phyloP scores from a whole-genome alignment of 108 stramenopile genomes.

The Cyclotella cryptica region DNA sequence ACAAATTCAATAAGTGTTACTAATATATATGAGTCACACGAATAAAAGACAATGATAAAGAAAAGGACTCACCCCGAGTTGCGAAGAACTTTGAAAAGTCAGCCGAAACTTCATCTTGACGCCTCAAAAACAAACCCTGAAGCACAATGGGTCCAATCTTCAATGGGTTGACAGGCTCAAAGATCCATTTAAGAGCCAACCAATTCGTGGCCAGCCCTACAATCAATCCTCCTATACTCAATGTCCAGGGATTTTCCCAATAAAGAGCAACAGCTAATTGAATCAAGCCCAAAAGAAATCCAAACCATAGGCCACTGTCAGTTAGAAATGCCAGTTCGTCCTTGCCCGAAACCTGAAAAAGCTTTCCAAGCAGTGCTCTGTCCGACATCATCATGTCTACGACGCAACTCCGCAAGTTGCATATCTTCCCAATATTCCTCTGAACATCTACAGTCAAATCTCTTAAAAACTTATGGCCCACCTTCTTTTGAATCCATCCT shows the following conservation, averaged over 20 bases:
- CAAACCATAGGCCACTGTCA: constrained; percentile 68
- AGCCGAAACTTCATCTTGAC: constrained; percentile 61
- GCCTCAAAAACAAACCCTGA: constrained; percentile 71
- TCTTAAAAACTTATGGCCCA: constrained; percentile 52
- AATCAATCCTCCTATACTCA: constrained; percentile 68
- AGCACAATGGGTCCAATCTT: constrained; percentile 68
- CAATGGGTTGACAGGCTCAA: constrained; percentile 72
- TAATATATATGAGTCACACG: neutral
- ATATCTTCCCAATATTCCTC: constrained; percentile 53
- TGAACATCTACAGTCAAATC: constrained; percentile 59
- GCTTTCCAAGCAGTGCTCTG: constrained; percentile 51
- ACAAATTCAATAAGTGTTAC: neutral
- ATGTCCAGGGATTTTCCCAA: constrained; percentile 74
- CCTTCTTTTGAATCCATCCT: constrained; percentile 50
- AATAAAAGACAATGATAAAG: neutral
- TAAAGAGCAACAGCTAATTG: constrained; percentile 72
- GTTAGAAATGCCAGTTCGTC: constrained; percentile 56
- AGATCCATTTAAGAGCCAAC: constrained; percentile 76
- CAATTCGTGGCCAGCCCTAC: constrained; percentile 77
- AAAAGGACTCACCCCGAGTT: constrained; percentile 11
- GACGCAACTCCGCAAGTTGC: constrained; percentile 57
- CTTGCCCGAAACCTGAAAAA: constrained; percentile 58
- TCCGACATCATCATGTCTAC: constrained; percentile 65
- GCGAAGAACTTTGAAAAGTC: constrained; percentile 65
- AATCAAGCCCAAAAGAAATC: constrained; percentile 65